phyloP scores from a whole-genome alignment of 306 rosid species.

The Ormosia emarginata region DNA sequence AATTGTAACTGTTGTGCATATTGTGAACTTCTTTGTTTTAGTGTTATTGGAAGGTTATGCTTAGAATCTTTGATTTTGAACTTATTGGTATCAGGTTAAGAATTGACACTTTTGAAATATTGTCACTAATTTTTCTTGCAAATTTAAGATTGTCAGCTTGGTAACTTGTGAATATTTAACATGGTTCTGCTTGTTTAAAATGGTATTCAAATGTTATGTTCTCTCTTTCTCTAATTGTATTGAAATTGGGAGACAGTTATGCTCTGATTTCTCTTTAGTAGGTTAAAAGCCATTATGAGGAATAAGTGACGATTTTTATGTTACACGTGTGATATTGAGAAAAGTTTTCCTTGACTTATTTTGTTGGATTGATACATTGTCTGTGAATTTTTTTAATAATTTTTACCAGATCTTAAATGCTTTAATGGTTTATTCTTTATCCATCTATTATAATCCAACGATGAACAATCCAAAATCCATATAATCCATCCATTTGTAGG shows the following conservation, averaged over 20 bases:
- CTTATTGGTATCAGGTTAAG: neutral
- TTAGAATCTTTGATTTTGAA: constrained; percentile 1
- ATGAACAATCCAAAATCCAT: neutral
- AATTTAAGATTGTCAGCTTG: neutral
- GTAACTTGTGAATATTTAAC: neutral
- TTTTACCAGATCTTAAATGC: neutral
- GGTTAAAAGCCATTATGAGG: neutral
- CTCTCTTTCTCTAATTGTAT: neutral
- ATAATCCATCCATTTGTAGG: neutral
- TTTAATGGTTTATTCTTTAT: neutral
- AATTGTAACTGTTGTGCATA: neutral
- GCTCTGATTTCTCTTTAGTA: neutral
- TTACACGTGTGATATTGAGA: neutral
- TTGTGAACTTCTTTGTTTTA: neutral
- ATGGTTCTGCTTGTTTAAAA: neutral
- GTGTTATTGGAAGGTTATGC: neutral
- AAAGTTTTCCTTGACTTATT: neutral
- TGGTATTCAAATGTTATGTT: neutral
- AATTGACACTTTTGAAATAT: neutral
- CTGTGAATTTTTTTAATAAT: neutral
- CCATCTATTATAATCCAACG: neutral
- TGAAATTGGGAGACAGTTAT: neutral
- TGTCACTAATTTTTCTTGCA: neutral
- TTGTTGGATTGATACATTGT: neutral
- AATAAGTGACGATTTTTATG: neutral